Base-by-base conservation (phyloP, 2,329 filamentous ascomycete genomes). In the Pyrenophora teres region DNA sequence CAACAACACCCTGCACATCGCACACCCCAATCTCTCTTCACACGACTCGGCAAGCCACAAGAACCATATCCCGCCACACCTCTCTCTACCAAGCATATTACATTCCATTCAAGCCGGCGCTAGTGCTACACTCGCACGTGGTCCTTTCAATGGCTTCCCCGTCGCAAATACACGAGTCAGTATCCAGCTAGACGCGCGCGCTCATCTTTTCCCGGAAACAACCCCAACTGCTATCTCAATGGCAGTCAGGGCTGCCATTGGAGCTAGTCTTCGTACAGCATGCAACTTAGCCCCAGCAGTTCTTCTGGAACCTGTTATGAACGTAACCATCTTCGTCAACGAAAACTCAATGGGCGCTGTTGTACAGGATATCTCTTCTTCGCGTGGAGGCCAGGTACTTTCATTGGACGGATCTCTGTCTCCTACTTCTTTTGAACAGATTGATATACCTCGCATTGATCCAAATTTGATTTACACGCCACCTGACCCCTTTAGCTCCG, bases 241-340 rank as follows among this genome's bases (percentile, higher is more conserved):
- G 75, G 91, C 80, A 54, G 86, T 80, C 62, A 86, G 75, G 69
- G 54, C 61, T 2, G 69, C 89, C 2, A 87, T 92, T 0, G 84
- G 87, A 52, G 79, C 82, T 7, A 87, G 87, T 0, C 81, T 97
- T 1, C 82, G 83, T 43, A 80, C 84, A 15, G 84, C 86, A 0
- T 80, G 84, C 48, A 76, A 80, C 8, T 73, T 76, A 23, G 69
- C 77, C 2, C 76, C 79, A 2, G 82, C 91, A 1, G 82, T 83
- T 1, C 78, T 99, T 33, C 88, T 97, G 76, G 94, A 99, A 69
- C 94, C 94, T 1, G 89, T 99, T 47, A 97, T 97, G 91, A 86
- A 87, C 54, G 90, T 90, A 4, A 86, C 87, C 45, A 96, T 99
- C 67, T 87, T 85, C 60, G 91, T 94, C 42, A 90, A 94, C 44